Percentiles rank a stretch among this genome's conserved stretches.
Evolutionary conservation across 768 basidiomycete genomes (phyloP).

Genomic region (Amanita exitialis): DNA sequence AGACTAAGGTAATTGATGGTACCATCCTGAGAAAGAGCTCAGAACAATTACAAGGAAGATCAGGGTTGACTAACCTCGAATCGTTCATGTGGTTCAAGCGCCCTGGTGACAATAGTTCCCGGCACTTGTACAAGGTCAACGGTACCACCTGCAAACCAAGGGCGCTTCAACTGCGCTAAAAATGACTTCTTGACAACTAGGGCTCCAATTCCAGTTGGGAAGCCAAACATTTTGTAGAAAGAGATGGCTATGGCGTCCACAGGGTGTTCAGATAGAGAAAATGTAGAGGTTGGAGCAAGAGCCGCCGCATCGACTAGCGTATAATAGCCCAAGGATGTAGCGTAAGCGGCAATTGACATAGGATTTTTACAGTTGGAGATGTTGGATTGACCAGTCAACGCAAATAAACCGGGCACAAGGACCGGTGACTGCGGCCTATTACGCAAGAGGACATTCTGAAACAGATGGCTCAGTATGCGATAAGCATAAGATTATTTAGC

Average conservation of each 20-base stretch:
- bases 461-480: background rate
- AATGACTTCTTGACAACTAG: slow-evolving; percentile 67
- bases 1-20: slow-evolving; percentile 76
- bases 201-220: slow-evolving; percentile 77
- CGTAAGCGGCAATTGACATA: slow-evolving; percentile 53
- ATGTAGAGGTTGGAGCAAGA: slow-evolving; percentile 58
- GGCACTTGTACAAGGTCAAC: slow-evolving; percentile 81
- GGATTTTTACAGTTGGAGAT: slow-evolving; percentile 68
- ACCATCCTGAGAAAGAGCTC: slow-evolving; percentile 46
- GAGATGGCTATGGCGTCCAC: slow-evolving; percentile 79
- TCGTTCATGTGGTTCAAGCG: slow-evolving; percentile 52
- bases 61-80: slow-evolving; percentile 50
- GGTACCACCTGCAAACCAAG: slow-evolving; percentile 82
- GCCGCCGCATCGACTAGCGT: slow-evolving; percentile 80
- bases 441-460: slow-evolving; percentile 42
- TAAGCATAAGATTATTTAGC: background rate
- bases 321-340: slow-evolving; percentile 58
- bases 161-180: slow-evolving; percentile 47
- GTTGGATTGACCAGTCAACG: slow-evolving; percentile 75
- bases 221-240: slow-evolving; percentile 90
- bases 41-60: slow-evolving; percentile 4
- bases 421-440: slow-evolving; percentile 33
- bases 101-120: slow-evolving; percentile 54
- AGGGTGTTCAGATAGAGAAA: slow-evolving; percentile 54
- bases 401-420: slow-evolving; percentile 52